Evolutionary conservation across 208 protist species (phyloP).

Genomic region (Wallacemonas sp.): DNA sequence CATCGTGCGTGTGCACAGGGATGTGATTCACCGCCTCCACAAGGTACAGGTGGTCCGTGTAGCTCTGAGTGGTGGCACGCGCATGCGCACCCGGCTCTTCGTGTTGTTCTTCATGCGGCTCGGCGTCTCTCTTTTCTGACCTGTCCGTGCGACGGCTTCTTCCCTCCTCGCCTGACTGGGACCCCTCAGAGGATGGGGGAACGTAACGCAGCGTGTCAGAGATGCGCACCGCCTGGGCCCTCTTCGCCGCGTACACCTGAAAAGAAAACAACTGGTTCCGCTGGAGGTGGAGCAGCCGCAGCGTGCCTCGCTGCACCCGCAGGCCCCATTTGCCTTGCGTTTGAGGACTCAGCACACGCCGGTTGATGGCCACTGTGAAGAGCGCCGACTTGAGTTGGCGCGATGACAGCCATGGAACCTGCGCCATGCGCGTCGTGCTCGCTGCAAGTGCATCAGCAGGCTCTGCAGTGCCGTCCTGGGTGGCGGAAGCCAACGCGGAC

Average conservation of each 20-base stretch:
- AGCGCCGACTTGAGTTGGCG: constrained; percentile 14
- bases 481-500: not conserved
- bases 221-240: constrained; percentile 59
- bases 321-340: constrained; percentile 69
- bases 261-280: constrained; percentile 63
- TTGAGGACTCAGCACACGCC: constrained; percentile 27
- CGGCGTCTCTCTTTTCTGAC: not conserved
- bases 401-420: constrained; percentile 1
- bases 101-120: not conserved
- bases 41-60: constrained; percentile 51
- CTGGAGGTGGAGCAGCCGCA: constrained; percentile 51
- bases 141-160: too few relatives aligned
- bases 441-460: not conserved
- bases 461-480: not conserved
- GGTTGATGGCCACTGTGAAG: constrained; percentile 77
- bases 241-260: constrained; percentile 71
- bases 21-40: constrained; percentile 58
- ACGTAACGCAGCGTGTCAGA: constrained; percentile 46
- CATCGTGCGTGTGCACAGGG: constrained; percentile 28
- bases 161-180: not conserved
- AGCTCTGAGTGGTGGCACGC: constrained; percentile 9
- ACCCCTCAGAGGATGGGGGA: not conserved
- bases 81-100: not conserved
- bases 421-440: not conserved
- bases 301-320: constrained; percentile 54